phyloP scores from a whole-genome alignment of 2,329 filamentous ascomycete genomes.

The Penicillium sp. region DNA sequence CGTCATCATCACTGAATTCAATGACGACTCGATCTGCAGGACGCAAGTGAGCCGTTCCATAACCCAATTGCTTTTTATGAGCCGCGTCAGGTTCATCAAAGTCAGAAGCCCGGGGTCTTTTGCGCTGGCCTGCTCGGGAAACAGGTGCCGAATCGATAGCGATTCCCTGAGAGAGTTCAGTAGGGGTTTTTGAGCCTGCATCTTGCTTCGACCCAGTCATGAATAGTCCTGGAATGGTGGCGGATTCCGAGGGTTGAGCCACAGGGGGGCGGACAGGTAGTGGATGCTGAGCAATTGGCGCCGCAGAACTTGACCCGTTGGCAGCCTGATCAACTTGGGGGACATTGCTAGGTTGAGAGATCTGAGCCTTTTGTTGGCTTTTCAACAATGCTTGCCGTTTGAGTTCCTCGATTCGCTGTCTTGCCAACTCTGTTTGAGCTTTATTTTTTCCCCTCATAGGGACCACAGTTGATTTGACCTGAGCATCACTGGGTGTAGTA shows the following conservation, averaged over 20 bases:
- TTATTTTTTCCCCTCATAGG: slow-evolving; percentile 52
- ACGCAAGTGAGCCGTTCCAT: slow-evolving; percentile 39
- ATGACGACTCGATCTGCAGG: slow-evolving; percentile 71
- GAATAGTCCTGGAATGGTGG: slow-evolving; percentile 55
- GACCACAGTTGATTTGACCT: slow-evolving; percentile 25
- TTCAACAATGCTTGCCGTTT: slow-evolving; percentile 54
- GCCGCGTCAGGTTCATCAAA: slow-evolving; percentile 59
- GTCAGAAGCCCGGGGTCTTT: slow-evolving; percentile 69
- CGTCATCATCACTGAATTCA: slow-evolving; percentile 76
- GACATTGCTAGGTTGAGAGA: slow-evolving; percentile 7
- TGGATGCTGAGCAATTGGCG: slow-evolving; percentile 34
- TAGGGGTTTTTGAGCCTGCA: slow-evolving; percentile 1
- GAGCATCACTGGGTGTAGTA: slow-evolving; percentile 7
- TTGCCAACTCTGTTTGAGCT: slow-evolving; percentile 72
- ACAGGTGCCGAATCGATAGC: slow-evolving; percentile 23
- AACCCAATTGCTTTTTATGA: slow-evolving; percentile 64
- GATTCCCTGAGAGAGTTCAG: slow-evolving; percentile 12
- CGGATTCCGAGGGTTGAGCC: slow-evolving; percentile 28
- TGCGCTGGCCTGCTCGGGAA: slow-evolving; percentile 39
- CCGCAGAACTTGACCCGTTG: background rate
- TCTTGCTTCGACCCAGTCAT: slow-evolving; percentile 39
- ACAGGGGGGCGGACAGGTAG: slow-evolving; percentile 40
- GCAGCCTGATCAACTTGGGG: background rate
- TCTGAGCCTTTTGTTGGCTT: slow-evolving; percentile 32
- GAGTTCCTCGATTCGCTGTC: slow-evolving; percentile 76